Percentiles rank a stretch among this genome's conserved stretches.
These are phyloP conservation scores for Russula emetica DNA, from an alignment of 768 basidiomycete genomes.

Conservation along the genomic window DNA sequence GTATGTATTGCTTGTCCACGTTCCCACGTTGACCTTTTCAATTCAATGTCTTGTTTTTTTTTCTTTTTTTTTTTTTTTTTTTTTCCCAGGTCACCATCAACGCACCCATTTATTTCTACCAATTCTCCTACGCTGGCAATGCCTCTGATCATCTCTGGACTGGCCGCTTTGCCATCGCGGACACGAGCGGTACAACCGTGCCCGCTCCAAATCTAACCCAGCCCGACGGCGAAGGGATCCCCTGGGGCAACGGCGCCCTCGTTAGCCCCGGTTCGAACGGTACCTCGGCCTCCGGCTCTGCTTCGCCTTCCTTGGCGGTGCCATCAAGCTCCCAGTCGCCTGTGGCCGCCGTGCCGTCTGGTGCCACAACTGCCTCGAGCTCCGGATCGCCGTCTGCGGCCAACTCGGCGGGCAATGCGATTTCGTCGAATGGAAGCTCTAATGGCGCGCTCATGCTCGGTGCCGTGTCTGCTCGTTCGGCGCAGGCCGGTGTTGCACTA, in stretches of 20 bases:
- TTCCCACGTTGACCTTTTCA: background rate
- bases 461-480: conserved; percentile 7
- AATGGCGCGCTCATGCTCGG: conserved; percentile 4
- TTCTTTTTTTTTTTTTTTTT: too few relatives aligned
- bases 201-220: conserved; percentile 52
- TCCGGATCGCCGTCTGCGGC: background rate
- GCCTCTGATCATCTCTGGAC: conserved; percentile 54
- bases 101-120: conserved; percentile 76
- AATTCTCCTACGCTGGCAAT: conserved; percentile 49
- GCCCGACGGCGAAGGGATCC: conserved; percentile 43
- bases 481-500: conserved; percentile 18
- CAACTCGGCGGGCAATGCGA: background rate
- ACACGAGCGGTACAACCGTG: conserved; percentile 41
- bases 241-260: conserved; percentile 66
- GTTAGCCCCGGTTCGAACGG: conserved; percentile 29
- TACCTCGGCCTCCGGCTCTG: background rate
- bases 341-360: background rate
- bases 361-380: background rate
- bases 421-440: background rate
- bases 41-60: conserved; percentile 3
- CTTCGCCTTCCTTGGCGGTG: background rate
- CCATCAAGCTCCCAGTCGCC: background rate
- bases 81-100: conserved; percentile 62
- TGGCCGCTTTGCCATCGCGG: conserved; percentile 70
- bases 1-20: conserved; percentile 37